Evolutionary conservation across 83 land plant genomes (phyloP), one percentile per base, ranked within the genome.

Genomic region (Larix sibirica): DNA sequence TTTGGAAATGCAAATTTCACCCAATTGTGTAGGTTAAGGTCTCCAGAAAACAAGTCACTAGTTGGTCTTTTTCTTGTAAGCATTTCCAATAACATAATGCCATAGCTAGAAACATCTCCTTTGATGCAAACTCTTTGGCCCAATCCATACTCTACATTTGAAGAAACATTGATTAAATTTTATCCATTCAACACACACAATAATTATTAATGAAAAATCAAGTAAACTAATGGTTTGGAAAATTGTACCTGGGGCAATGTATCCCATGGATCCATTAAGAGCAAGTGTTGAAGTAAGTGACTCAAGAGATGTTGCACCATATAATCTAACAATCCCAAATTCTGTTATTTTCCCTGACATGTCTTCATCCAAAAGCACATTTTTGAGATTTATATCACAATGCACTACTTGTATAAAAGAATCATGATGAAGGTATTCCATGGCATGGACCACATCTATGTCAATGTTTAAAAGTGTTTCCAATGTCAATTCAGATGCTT

Each of bases 101-200:
- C 83, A 24, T 38, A 82, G 3, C 83, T 82, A 50, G 74, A 82
- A 7, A 60, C 83, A 82, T 82, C 83, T 73, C 83, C 83, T 40
- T 59, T 42, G 1, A 50, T 24, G 4, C 79, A 82, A 5, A 74
- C 20, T 42, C 6, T 31, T 20, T 24, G 40, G 13, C 66, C 40
- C 79, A 74, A 58, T 17, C 83, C 83, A 74, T 74, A 82, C 40
- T 82, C 83, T 61, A 61, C 62, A 17, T 61, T 61, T 17, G 18
- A 61, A 12, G 62, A 12, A 61, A 61, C 12, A 61, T 28, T 28
- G 28, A 28, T 28, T 28, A 28, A 28, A 28, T 28, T 28, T 28
- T 28, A 28, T 28, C 28, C 28, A 28, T 28, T 28, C 28, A 28
- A 28, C 28, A 28, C 28, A 28, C 28, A 28, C 28, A 28, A 28